Conservation (phyloP, 129 eudicot genomes). For the Silybum marianum region DNA sequence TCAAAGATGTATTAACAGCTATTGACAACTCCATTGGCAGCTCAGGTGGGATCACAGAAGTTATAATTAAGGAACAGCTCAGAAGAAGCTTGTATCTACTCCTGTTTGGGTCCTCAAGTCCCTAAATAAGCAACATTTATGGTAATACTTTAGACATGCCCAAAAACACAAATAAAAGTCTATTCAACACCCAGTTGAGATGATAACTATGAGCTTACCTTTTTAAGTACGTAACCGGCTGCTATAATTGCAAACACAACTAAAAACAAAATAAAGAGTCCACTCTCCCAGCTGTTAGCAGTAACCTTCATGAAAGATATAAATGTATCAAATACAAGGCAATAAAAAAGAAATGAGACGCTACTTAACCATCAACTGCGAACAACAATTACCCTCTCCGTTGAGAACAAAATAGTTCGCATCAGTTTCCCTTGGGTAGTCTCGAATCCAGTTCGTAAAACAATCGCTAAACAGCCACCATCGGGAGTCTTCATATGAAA, state of each 20-base stretch:
- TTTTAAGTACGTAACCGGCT: slow-evolving; percentile 92
- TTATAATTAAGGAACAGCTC: slow-evolving; percentile 92
- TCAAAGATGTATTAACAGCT: slow-evolving; percentile 93
- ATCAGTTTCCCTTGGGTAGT: slow-evolving; percentile 97
- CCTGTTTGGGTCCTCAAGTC: slow-evolving; percentile 98
- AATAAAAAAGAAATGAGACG: background rate
- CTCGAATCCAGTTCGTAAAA: slow-evolving; percentile 93
- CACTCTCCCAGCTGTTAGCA: slow-evolving; percentile 99
- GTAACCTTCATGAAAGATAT: slow-evolving; percentile 59
- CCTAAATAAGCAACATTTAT: slow-evolving; percentile 45
- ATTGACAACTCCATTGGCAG: slow-evolving; percentile 94
- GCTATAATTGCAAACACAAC: slow-evolving; percentile 91
- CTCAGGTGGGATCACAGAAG: slow-evolving; percentile 97
- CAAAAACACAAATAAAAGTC: background rate
- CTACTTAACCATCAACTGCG: background rate
- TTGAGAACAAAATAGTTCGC: slow-evolving; percentile 94
- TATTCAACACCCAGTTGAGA: background rate
- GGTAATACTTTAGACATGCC: background rate
- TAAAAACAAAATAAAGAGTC: slow-evolving; percentile 80
- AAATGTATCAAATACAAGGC: slow-evolving; percentile 2
- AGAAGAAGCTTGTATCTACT: slow-evolving; percentile 90
- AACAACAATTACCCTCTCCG: slow-evolving; percentile 74
- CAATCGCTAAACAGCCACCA: slow-evolving; percentile 97
- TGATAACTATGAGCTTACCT: slow-evolving; percentile 48
- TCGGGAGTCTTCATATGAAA: slow-evolving; percentile 86